A percentile compares a stretch with the other conserved stretches of the same genome.
phyloP scores from a whole-genome alignment of 2,329 filamentous ascomycete genomes.

The Trichophyton verrucosum region DNA sequence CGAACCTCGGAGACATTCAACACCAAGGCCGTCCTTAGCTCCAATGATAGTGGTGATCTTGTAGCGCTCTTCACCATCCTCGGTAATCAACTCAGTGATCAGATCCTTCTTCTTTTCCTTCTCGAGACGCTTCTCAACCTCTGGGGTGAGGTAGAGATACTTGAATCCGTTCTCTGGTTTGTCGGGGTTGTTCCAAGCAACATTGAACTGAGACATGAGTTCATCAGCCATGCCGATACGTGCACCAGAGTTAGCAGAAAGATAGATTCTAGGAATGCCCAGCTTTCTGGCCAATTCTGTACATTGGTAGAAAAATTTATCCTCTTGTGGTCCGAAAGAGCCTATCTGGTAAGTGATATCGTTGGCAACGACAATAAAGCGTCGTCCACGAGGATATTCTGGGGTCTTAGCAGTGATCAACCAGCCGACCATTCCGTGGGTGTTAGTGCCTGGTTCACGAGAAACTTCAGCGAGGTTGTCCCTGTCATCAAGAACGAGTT shows the following conservation, averaged over 20 bases:
- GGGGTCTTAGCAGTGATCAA: constrained; percentile 87
- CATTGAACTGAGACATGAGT: constrained; percentile 91
- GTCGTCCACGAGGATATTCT: constrained; percentile 83
- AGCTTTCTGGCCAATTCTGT: constrained; percentile 89
- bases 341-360: constrained; percentile 99
- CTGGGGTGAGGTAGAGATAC: constrained; percentile 85
- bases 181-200: constrained; percentile 79
- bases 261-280: constrained; percentile 90
- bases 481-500: constrained; percentile 87
- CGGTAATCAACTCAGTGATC: constrained; percentile 74
- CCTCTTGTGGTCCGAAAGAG: constrained; percentile 90
- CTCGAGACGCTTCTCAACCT: constrained; percentile 75
- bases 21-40: constrained; percentile 88
- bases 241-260: constrained; percentile 97
- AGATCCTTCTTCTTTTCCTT: constrained; percentile 62
- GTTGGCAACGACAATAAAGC: constrained; percentile 95
- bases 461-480: constrained; percentile 88
- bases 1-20: constrained; percentile 92
- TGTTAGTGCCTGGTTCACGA: constrained; percentile 89
- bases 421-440: constrained; percentile 97
- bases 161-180: constrained; percentile 87
- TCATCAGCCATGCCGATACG: constrained; percentile 94
- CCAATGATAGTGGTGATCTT: constrained; percentile 91
- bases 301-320: constrained; percentile 98
- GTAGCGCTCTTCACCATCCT: constrained; percentile 80